Base-by-base conservation (phyloP, 2,329 filamentous ascomycete genomes). In the Bipolaris victoriae region DNA sequence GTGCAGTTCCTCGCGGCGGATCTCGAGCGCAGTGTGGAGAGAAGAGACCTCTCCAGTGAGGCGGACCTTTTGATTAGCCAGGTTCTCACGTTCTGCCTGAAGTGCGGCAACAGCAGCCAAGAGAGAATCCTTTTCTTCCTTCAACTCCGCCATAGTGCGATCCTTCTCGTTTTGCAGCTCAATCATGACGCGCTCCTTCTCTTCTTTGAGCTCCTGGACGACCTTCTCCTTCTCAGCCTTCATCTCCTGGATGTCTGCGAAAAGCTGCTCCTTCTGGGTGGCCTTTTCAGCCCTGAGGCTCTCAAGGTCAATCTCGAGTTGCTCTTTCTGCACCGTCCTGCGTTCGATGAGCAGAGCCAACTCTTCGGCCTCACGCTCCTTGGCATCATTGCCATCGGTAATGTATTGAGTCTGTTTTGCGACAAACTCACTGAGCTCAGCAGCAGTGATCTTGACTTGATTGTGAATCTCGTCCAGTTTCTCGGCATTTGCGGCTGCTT, bases 1-100 rank as follows among this genome's bases (percentile, higher is more conserved):
- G 44, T 91, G 87, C 57, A 99, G 86, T 78, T 98, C 95, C 66
- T 98, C 94, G 43, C 91, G 90, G 52, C 95, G 90, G 55, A 98
- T 88, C 16, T 89, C 87, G 29, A 98, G 84, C 0, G 95, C 94
- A 7, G 92, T 98, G 74, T 98, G 92, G 1, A 99, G 84, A 7
- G 92, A 91, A 5, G 92, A 93, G 0, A 99, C 88, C 65, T 99
- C 93, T 22, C 91, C 92, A 9, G 87, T 87, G 26, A 97, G 82
- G 54, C 89, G 86, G 44, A 88, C 87, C 80, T 93, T 97, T 70
- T 96, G 90, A 55, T 88, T 84, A 11, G 84, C 82, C 53, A 98
- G 81, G 49, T 87, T 86, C 58, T 97, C 92, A 58, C 91, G 87
- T 70, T 95, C 91, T 0, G 80, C 81, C 49, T 84, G 83, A 24